Evolutionary conservation across 768 basidiomycete genomes (phyloP).

Genomic region (Psilocybe sp.): DNA sequence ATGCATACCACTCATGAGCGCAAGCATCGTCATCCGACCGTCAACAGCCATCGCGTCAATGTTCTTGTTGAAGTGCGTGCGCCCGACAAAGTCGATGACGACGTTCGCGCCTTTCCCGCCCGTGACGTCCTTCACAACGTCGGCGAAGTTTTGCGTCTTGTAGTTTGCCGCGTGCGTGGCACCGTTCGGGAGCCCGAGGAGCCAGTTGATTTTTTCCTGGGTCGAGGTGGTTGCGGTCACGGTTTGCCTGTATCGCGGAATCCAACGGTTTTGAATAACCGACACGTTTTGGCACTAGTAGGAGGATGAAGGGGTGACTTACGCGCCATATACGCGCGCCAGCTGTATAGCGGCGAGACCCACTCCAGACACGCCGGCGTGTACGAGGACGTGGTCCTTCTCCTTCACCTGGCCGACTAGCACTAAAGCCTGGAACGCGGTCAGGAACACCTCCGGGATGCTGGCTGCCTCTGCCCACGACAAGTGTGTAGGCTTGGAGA

Average conservation of each 20-base stretch:
- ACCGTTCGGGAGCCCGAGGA: slow-evolving; percentile 62
- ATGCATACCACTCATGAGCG: slow-evolving; percentile 58
- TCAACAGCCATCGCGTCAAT: slow-evolving; percentile 67
- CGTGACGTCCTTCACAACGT: slow-evolving; percentile 68
- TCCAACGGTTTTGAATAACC: not conserved
- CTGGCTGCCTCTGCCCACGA: slow-evolving; percentile 85
- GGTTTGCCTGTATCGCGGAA: slow-evolving; percentile 39
- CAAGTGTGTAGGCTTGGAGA: slow-evolving; percentile 71
- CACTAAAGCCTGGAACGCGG: slow-evolving; percentile 55
- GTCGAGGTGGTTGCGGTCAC: slow-evolving; percentile 88
- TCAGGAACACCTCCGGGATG: slow-evolving; percentile 86
- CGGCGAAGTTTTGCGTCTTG: slow-evolving; percentile 77
- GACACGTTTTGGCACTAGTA: not conserved
- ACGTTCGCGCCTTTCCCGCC: slow-evolving; percentile 74
- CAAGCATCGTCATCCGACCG: slow-evolving; percentile 71
- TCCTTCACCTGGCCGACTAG: slow-evolving; percentile 65
- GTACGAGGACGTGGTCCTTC: slow-evolving; percentile 78
- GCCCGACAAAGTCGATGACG: slow-evolving; percentile 82
- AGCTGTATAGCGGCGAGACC: slow-evolving; percentile 88
- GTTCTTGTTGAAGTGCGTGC: slow-evolving; percentile 72
- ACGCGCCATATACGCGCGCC: slow-evolving; percentile 74
- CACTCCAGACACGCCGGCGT: slow-evolving; percentile 90
- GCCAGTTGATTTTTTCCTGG: slow-evolving; percentile 76
- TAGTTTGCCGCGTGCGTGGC: slow-evolving; percentile 83
- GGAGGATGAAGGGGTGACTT: slow-evolving; percentile 28